Evolutionary conservation across 2,329 filamentous ascomycete species (phyloP).

Genomic region (Juglanconis juglandina): DNA sequence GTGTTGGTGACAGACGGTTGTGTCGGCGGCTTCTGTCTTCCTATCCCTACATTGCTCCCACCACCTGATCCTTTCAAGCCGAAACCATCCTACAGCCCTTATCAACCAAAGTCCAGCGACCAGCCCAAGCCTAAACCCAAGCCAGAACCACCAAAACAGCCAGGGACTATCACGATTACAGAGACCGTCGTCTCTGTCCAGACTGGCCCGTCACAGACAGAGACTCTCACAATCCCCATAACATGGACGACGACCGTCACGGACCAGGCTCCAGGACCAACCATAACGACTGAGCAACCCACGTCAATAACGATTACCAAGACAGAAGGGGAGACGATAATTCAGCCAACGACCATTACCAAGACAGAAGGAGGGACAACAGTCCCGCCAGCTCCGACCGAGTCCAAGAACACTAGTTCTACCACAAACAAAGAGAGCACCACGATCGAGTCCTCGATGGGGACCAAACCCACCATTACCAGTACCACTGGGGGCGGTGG

Average conservation of each 20-base stretch:
- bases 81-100: background rate
- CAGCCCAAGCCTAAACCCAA: background rate
- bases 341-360: background rate
- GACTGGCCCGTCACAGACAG: background rate
- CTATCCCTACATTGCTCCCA: background rate
- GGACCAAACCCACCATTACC: background rate
- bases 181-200: slow-evolving; percentile 2
- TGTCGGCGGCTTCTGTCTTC: background rate
- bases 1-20: background rate
- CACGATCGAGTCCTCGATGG: background rate
- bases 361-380: background rate
- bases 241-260: background rate
- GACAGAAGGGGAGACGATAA: background rate
- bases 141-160: background rate
- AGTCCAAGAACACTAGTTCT: background rate
- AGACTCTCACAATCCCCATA: background rate
- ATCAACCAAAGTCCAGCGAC: background rate
- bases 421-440: background rate
- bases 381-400: too few species aligned
- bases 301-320: background rate
- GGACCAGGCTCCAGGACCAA: background rate
- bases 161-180: background rate
- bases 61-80: background rate
- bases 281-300: background rate
- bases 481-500: background rate